A percentile compares a stretch with the other conserved stretches of the same genome.
phyloP scores from a whole-genome alignment of 768 basidiomycete genomes.

The Amanita rubescens region DNA sequence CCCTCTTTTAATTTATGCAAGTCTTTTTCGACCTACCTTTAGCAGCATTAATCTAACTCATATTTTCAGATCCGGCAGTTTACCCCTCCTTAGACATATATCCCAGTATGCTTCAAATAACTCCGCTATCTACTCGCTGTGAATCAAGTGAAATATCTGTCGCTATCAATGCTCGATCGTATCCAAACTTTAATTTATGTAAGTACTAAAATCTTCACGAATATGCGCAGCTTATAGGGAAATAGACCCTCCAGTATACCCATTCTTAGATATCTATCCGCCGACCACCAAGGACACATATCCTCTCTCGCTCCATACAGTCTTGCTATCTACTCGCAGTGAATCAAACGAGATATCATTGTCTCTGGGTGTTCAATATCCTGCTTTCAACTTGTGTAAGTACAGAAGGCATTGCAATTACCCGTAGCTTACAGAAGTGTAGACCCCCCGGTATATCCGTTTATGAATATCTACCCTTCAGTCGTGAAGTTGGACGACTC shows the following conservation, averaged over 20 bases:
- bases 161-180: constrained; percentile 5
- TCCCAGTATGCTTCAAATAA: constrained; percentile 21
- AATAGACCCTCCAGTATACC: background rate
- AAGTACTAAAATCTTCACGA: constrained; percentile 1
- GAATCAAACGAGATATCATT: background rate
- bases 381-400: constrained; percentile 26
- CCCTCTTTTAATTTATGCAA: constrained; percentile 27
- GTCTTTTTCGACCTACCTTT: constrained; percentile 1
- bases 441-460: background rate
- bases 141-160: background rate
- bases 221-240: background rate
- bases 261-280: background rate
- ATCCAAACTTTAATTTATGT: constrained; percentile 28
- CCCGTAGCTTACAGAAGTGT: background rate
- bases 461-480: constrained; percentile 10
- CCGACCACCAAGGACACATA: constrained; percentile 22
- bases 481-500: background rate
- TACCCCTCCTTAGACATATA: constrained; percentile 40
- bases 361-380: constrained; percentile 14
- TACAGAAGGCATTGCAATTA: background rate
- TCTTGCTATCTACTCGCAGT: constrained; percentile 19
- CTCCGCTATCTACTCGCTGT: constrained; percentile 19
- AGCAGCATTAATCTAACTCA: background rate
- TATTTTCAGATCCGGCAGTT: constrained; percentile 15
- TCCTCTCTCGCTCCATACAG: constrained; percentile 21